Conservation (phyloP, 2,329 filamentous ascomycete genomes). For the Exophiala spinifera region DNA sequence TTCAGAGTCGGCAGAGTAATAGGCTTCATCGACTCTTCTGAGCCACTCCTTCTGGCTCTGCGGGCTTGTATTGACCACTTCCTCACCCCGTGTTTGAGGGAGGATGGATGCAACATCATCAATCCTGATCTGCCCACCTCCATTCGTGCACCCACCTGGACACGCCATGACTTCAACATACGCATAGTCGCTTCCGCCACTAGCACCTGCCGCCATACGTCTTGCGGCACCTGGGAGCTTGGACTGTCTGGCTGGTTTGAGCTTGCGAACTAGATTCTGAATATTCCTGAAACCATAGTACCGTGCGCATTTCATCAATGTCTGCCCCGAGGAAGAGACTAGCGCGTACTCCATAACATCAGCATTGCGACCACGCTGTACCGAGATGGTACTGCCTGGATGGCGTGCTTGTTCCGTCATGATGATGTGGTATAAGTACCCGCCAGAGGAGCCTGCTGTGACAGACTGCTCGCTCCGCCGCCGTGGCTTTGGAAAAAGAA, state of each 20-base stretch:
- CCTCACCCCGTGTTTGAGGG: slow-evolving; percentile 29
- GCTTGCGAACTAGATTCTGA: slow-evolving; percentile 88
- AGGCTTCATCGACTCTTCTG: slow-evolving; percentile 78
- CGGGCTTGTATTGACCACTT: slow-evolving; percentile 36
- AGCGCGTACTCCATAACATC: slow-evolving; percentile 87
- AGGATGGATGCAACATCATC: slow-evolving; percentile 61
- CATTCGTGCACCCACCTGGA: slow-evolving; percentile 97
- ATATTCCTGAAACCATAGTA: slow-evolving; percentile 99
- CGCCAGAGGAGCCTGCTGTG: slow-evolving; percentile 76
- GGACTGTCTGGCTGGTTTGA: slow-evolving; percentile 76
- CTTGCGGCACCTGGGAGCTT: slow-evolving; percentile 73
- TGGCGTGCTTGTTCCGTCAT: slow-evolving; percentile 68
- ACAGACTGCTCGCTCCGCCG: slow-evolving; percentile 34
- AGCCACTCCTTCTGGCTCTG: slow-evolving; percentile 86
- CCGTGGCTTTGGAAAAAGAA: slow-evolving; percentile 64
- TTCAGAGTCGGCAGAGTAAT: slow-evolving; percentile 69
- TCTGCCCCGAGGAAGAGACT: slow-evolving; percentile 52
- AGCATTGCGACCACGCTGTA: slow-evolving; percentile 75
- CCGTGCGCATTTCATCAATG: slow-evolving; percentile 74
- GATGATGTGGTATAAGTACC: slow-evolving; percentile 82
- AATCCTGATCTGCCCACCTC: slow-evolving; percentile 89
- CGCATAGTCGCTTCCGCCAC: slow-evolving; percentile 63
- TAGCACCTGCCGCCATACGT: slow-evolving; percentile 37
- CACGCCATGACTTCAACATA: slow-evolving; percentile 99
- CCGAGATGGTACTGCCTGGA: slow-evolving; percentile 68